Percentiles rank a stretch among this genome's conserved stretches.
Evolutionary conservation across 495 filamentous ascomycete genomes (phyloP).

Genomic region (Glarea lozoyensis): DNA sequence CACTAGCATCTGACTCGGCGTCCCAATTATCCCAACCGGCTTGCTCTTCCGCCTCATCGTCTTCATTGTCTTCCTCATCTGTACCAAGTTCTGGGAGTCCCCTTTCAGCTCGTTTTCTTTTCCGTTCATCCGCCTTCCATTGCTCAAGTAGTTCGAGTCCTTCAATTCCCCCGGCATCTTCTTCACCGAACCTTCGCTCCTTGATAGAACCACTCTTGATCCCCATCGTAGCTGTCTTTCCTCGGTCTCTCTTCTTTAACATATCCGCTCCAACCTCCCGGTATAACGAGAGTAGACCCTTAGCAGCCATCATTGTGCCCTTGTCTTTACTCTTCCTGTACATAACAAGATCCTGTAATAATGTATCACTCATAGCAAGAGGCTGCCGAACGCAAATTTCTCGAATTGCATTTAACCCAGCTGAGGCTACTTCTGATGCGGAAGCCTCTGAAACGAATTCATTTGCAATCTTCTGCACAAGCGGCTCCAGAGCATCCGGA

Average conservation of each 20-base stretch:
- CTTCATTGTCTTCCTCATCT: conserved; percentile 45
- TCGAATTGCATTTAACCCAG: conserved; percentile 88
- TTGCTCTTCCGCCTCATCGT: conserved; percentile 39
- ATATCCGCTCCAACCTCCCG: conserved; percentile 83
- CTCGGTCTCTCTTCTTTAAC: conserved; percentile 82
- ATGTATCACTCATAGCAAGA: conserved; percentile 86
- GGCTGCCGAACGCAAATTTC: conserved; percentile 91
- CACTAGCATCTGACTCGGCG: conserved; percentile 67
- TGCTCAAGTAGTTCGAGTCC: conserved; percentile 84
- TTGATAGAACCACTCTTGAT: conserved; percentile 60
- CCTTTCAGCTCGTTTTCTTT: conserved; percentile 57
- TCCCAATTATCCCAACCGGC: conserved; percentile 78
- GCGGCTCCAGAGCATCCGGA: conserved; percentile 84
- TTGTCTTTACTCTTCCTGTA: conserved; percentile 98
- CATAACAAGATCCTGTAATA: conserved; percentile 93
- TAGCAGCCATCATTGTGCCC: conserved; percentile 93
- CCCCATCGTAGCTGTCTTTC: conserved; percentile 85
- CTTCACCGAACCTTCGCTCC: conserved; percentile 69
- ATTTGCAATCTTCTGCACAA: conserved; percentile 92
- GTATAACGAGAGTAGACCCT: conserved; percentile 82
- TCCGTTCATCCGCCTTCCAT: conserved; percentile 86
- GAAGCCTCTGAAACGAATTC: conserved; percentile 96
- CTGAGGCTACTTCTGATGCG: conserved; percentile 81
- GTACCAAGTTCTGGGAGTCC: conserved; percentile 47
- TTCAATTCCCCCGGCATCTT: conserved; percentile 75